A percentile compares a stretch with the other conserved stretches of the same genome.
Conservation (phyloP, 2,329 filamentous ascomycete genomes). For the Mollisiaceae sp. region DNA sequence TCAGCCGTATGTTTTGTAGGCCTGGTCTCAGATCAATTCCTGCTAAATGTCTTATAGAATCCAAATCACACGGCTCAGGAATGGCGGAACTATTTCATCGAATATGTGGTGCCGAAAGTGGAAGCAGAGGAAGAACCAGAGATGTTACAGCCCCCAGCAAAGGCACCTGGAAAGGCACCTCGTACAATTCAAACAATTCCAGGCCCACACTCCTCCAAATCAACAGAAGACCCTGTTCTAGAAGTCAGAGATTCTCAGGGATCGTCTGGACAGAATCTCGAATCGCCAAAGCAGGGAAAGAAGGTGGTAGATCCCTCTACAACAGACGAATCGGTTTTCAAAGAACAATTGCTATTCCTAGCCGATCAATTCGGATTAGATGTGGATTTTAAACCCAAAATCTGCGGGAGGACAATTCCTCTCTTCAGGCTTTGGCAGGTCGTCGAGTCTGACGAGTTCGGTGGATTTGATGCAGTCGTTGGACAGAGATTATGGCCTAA, state of each 20-base stretch:
- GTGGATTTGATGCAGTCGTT: conserved; percentile 35
- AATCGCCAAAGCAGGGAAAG: not conserved
- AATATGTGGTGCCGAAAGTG: conserved; percentile 30
- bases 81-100: conserved; percentile 40
- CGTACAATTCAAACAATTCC: not conserved
- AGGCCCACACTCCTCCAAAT: conserved; percentile 5
- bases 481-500: conserved; percentile 33
- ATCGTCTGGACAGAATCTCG: conserved; percentile 19
- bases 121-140: conserved; percentile 14
- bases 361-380: conserved; percentile 24
- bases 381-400: conserved; percentile 32
- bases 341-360: conserved; percentile 22
- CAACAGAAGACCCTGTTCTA: not conserved
- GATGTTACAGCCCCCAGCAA: conserved; percentile 15
- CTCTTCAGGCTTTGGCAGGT: conserved; percentile 40
- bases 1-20: conserved; percentile 26
- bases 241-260: conserved; percentile 29
- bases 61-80: conserved; percentile 40
- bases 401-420: conserved; percentile 34
- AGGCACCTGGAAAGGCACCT: not conserved
- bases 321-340: conserved; percentile 31
- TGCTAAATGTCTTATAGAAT: conserved; percentile 29
- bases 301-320: conserved; percentile 17
- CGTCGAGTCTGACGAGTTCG: conserved; percentile 35
- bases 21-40: not conserved